phyloP scores from a whole-genome alignment of 2,329 filamentous ascomycete genomes.

The Aureobasidium sp. region DNA sequence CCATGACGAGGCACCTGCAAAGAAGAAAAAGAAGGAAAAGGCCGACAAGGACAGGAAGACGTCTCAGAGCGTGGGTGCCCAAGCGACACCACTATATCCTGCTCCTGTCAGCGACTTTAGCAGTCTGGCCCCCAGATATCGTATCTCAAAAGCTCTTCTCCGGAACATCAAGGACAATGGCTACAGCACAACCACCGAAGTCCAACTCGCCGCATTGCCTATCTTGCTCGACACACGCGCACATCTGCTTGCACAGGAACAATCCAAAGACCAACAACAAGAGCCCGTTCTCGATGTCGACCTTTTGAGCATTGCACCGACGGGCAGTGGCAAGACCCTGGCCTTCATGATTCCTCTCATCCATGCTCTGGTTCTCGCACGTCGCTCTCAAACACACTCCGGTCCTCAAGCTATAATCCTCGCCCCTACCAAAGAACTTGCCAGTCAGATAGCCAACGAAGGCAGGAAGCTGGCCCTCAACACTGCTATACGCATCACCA shows the following conservation, averaged over 20 bases:
- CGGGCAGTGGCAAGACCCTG: slow-evolving; percentile 92
- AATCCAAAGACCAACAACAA: slow-evolving; percentile 24
- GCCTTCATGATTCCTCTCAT: slow-evolving; percentile 86
- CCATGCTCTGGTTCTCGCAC: slow-evolving; percentile 51
- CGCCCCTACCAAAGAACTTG: slow-evolving; percentile 43
- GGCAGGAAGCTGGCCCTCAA: slow-evolving; percentile 70
- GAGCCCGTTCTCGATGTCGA: slow-evolving; percentile 43
- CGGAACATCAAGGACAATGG: slow-evolving; percentile 78
- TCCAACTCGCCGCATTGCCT: slow-evolving; percentile 80
- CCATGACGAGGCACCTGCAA: slow-evolving; percentile 13
- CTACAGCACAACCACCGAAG: slow-evolving; percentile 82
- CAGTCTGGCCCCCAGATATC: slow-evolving; percentile 62
- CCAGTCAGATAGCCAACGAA: slow-evolving; percentile 52
- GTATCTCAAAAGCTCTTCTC: slow-evolving; percentile 63
- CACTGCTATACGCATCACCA: slow-evolving; percentile 69
- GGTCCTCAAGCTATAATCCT: slow-evolving; percentile 35
- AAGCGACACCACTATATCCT: slow-evolving; percentile 60
- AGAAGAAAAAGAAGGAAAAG: slow-evolving; percentile 34
- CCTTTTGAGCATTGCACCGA: slow-evolving; percentile 83
- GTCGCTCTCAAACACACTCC: slow-evolving; percentile 10
- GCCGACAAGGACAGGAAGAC: slow-evolving; percentile 31
- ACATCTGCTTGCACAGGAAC: slow-evolving; percentile 26
- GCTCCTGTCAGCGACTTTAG: slow-evolving; percentile 71
- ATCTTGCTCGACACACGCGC: slow-evolving; percentile 49
- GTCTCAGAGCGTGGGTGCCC: slow-evolving; percentile 24